A percentile compares a stretch with the other conserved stretches of the same genome.
These are phyloP conservation scores for Plasmodium gonderi DNA, from an alignment of 169 alveolate species.

Conservation along the genomic window DNA sequence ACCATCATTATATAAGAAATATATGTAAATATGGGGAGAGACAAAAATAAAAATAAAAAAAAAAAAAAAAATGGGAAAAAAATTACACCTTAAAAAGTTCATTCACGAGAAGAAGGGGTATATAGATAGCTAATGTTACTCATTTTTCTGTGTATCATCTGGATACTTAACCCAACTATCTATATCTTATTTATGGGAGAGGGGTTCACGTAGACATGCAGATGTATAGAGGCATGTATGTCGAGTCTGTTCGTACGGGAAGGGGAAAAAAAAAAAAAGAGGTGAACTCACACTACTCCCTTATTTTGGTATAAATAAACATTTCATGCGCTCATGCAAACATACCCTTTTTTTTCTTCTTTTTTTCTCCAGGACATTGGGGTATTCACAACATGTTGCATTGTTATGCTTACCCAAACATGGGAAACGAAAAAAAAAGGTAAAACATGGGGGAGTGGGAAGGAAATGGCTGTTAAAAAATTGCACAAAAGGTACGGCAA, in stretches of 20 bases:
- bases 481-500: neutral
- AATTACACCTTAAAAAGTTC: neutral
- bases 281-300: too few species aligned
- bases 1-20: too few species aligned
- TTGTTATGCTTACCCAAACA: neutral
- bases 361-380: neutral
- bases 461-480: constrained; percentile 29
- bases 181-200: too few species aligned
- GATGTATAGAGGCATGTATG: too few species aligned
- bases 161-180: too few species aligned
- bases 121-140: neutral
- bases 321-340: too few species aligned
- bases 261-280: too few species aligned
- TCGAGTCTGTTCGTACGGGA: too few species aligned
- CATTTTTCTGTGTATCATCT: too few species aligned
- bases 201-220: too few species aligned
- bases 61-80: neutral
- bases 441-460: neutral
- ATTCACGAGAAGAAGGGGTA: neutral
- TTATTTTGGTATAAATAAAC: too few species aligned
- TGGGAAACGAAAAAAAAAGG: neutral
- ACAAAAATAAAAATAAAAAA: neutral
- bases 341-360: neutral
- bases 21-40: too few species aligned
- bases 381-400: neutral